Evolutionary conservation across 2,329 filamentous ascomycete species (phyloP).

Genomic region (Cordyceps cateniannulata): DNA sequence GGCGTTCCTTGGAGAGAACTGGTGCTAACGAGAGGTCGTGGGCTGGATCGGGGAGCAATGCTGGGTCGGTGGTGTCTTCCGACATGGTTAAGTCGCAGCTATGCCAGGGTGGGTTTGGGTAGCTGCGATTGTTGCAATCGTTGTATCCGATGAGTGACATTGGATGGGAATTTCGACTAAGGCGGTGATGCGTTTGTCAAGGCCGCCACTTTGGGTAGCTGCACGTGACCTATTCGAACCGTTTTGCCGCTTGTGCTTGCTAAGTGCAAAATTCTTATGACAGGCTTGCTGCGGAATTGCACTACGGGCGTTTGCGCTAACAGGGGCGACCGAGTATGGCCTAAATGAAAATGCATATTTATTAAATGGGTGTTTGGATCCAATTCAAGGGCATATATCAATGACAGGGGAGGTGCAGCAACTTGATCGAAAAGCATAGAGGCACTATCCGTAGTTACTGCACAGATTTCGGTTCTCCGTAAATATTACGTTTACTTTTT

Average conservation of each 20-base stretch:
- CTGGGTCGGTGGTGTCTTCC: slow-evolving; percentile 33
- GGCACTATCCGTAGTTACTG: not conserved
- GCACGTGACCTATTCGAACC: slow-evolving; percentile 11
- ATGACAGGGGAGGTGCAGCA: no score
- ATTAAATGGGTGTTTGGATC: not conserved
- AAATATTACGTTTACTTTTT: no score
- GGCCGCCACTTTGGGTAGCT: slow-evolving; percentile 16
- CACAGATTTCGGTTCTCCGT: no score
- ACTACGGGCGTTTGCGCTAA: slow-evolving; percentile 12
- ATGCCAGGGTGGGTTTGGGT: slow-evolving; percentile 10
- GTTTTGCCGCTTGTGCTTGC: slow-evolving; percentile 10
- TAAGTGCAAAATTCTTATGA: slow-evolving; percentile 9
- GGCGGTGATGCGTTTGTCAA: slow-evolving; percentile 21
- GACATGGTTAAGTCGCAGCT: slow-evolving; percentile 27
- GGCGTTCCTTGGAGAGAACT: slow-evolving; percentile 42
- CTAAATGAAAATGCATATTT: not conserved
- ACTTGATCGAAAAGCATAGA: not conserved
- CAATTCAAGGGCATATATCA: not conserved
- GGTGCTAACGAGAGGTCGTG: slow-evolving; percentile 21
- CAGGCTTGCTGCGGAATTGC: not conserved
- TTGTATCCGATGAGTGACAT: slow-evolving; percentile 16
- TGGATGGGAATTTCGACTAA: slow-evolving; percentile 25
- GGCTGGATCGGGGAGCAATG: slow-evolving; percentile 27
- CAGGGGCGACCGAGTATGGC: not conserved
- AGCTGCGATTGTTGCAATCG: slow-evolving; percentile 23